Base-by-base conservation (phyloP, 768 basidiomycete genomes). In the Leucocoprinus leucothites region DNA sequence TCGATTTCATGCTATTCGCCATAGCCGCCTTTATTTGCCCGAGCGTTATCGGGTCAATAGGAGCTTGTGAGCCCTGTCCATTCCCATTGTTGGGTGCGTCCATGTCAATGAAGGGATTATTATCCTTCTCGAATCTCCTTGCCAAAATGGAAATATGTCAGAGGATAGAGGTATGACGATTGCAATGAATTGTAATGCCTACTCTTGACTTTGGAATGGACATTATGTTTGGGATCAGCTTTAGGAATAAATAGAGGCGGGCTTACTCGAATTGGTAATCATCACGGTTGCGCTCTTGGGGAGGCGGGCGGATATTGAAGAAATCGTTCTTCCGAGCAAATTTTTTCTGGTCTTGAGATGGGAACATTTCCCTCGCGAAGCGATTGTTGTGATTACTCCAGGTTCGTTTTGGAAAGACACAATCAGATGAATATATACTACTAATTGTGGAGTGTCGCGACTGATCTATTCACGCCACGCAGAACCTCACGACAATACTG, bases 21-120 rank as follows among this genome's bases (percentile, higher is more conserved):
- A 89, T 86, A 75, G 89, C 82, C 44, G 82, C 80, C 69, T 83
- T 88, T 56, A 91, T 81, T 71, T 92, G 89, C 34, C 89, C 89
- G 28, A 92, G 80, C 8, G 86, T 89, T 63, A 91, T 89, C 16
- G 87, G 89, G 66, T 89, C 86, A 28, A 83, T 73, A 1, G 77
- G 77, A 40, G 71, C 74, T 63, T 73, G 75, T 63, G 60, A 25
- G 13, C 49, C 45, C 34, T 64, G 51, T 22, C 59, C 58, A 36
- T 51, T 43, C 9, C 53, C 44, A n/a, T 57, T 50, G 52, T 51
- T 56, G 26, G 54, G 54, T 18, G 54, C 47, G 25, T 56, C 54
- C 54, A 56, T 56, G 25, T 56, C 54, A 36, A 56, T 49, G 41
- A 56, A 56, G 11, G 54, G 54, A 34, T 28, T 56, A 26, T 26